Conservation (phyloP, 2,329 filamentous ascomycete genomes). For the Neofusicoccum sp. region DNA sequence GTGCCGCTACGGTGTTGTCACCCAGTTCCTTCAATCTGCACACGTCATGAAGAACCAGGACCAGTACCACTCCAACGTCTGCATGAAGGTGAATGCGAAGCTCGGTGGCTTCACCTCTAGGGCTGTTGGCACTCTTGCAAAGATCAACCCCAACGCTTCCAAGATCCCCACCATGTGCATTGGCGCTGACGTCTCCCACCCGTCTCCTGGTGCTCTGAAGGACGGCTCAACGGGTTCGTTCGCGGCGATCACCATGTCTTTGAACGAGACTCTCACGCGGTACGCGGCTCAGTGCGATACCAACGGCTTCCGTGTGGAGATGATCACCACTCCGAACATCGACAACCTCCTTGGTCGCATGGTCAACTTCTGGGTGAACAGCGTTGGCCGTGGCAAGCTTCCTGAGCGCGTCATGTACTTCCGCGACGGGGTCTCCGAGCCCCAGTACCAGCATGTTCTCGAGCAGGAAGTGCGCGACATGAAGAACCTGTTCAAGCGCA, state of each 20-base stretch:
- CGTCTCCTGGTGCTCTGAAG: constrained; percentile 61
- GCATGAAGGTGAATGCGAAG: constrained; percentile 97
- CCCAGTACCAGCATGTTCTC: constrained; percentile 80
- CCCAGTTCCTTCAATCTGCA: constrained; percentile 75
- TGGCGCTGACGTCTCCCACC: constrained; percentile 88
- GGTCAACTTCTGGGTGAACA: constrained; percentile 64
- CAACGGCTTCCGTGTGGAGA: constrained; percentile 81
- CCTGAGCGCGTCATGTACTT: constrained; percentile 87
- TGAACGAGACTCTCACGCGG: constrained; percentile 69
- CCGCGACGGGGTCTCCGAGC: constrained; percentile 88
- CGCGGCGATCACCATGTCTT: constrained; percentile 82
- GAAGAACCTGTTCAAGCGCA: constrained; percentile 46
- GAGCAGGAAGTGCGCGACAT: constrained; percentile 76
- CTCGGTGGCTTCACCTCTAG: constrained; percentile 77
- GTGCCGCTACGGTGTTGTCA: constrained; percentile 78
- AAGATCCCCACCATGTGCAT: constrained; percentile 72
- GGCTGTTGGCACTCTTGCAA: constrained; percentile 42
- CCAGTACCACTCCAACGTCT: constrained; percentile 91
- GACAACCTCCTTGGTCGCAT: constrained; percentile 67
- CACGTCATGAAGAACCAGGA: constrained; percentile 71
- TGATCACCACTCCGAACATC: constrained; percentile 70
- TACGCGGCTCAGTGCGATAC: constrained; percentile 81
- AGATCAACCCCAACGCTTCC: constrained; percentile 27
- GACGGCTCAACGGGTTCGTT: constrained; percentile 63
- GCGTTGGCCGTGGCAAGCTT: constrained; percentile 53